Conservation (phyloP, 2,329 filamentous ascomycete species). For the Xylaria multiplex region DNA sequence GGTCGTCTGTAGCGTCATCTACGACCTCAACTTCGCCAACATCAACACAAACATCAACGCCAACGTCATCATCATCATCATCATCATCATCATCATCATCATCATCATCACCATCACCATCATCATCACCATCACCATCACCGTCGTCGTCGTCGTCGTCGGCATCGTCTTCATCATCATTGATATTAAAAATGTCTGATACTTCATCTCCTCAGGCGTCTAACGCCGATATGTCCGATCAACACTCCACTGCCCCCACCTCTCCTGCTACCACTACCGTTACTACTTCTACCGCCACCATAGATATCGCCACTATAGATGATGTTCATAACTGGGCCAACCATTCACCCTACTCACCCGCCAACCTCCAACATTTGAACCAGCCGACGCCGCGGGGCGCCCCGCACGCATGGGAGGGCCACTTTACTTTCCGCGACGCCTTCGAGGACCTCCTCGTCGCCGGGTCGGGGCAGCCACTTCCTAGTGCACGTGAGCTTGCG, state of each 20-base stretch:
- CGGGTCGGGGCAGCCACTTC: constrained; percentile 55
- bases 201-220: not conserved
- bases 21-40: constrained; percentile 1
- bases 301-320: constrained; percentile 19
- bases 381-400: constrained; percentile 59
- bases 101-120: not conserved
- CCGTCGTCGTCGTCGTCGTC: not conserved
- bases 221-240: constrained; percentile 8
- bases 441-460: constrained; percentile 67
- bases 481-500: constrained; percentile 50
- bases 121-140: not conserved
- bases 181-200: constrained; percentile 3
- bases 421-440: constrained; percentile 65
- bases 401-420: constrained; percentile 40
- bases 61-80: not conserved
- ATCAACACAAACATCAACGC: not conserved
- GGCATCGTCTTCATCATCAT: constrained; percentile 2
- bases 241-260: constrained; percentile 3
- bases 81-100: not conserved
- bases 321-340: constrained; percentile 52
- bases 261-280: not conserved
- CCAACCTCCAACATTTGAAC: constrained; percentile 56
- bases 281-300: constrained; percentile 7
- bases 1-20: constrained; percentile 11
- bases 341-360: constrained; percentile 57